Conservation (phyloP, 2,329 filamentous ascomycete species). For the Plectosphaerella cucumerina region DNA sequence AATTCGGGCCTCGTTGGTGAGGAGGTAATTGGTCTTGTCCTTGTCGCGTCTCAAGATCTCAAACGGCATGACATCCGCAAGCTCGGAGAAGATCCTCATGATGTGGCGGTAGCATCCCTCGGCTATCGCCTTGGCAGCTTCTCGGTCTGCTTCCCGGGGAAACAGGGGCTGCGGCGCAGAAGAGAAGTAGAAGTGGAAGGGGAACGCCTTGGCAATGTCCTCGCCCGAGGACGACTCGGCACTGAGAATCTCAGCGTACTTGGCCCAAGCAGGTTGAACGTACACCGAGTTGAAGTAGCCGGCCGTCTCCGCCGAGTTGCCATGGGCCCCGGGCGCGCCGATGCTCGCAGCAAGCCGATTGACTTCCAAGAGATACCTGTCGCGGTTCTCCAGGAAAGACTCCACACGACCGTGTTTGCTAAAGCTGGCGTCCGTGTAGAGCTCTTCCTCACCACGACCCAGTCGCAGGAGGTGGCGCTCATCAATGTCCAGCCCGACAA, state of each 20-base stretch:
- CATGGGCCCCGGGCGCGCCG: constrained; percentile 86
- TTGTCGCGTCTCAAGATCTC: constrained; percentile 85
- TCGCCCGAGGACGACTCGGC: constrained; percentile 51
- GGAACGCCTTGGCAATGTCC: constrained; percentile 70
- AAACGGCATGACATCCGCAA: constrained; percentile 91
- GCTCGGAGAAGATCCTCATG: constrained; percentile 81
- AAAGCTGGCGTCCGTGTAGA: constrained; percentile 81
- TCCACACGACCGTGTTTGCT: constrained; percentile 94
- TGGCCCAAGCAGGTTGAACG: constrained; percentile 81
- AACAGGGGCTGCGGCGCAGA: constrained; percentile 86
- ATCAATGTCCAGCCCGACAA: constrained; percentile 93
- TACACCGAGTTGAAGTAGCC: constrained; percentile 96
- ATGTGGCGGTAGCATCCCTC: constrained; percentile 87
- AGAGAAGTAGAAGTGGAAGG: constrained; percentile 83
- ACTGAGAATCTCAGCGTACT: constrained; percentile 62
- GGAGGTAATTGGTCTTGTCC: constrained; percentile 93
- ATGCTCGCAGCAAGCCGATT: constrained; percentile 81
- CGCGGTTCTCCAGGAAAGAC: constrained; percentile 86
- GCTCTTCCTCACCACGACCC: constrained; percentile 92
- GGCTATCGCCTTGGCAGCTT: constrained; percentile 69
- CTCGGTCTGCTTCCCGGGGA: constrained; percentile 58
- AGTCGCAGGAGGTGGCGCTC: constrained; percentile 87
- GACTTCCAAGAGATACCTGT: constrained; percentile 75
- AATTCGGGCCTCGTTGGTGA: constrained; percentile 93
- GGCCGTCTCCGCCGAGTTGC: constrained; percentile 92